Evolutionary conservation across 2,329 filamentous ascomycete species (phyloP).

Genomic region (Periglandula ipomoeae): DNA sequence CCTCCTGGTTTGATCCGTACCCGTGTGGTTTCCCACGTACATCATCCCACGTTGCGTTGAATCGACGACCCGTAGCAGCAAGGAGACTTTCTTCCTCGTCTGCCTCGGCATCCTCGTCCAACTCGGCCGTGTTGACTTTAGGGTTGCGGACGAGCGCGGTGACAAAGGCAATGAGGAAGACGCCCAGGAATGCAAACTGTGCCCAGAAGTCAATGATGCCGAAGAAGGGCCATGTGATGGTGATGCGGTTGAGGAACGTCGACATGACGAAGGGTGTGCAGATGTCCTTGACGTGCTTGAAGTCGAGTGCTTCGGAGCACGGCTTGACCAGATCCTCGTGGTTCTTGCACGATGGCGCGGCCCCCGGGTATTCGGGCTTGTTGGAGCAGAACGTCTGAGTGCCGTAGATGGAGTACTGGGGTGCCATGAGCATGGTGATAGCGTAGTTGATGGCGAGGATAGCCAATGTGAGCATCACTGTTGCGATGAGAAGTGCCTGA

Average conservation of each 20-base stretch:
- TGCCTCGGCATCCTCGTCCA: slow-evolving; percentile 83
- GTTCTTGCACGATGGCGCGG: slow-evolving; percentile 65
- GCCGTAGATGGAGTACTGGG: slow-evolving; percentile 89
- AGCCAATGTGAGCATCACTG: slow-evolving; percentile 82
- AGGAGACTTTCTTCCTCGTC: slow-evolving; percentile 91
- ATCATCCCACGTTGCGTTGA: slow-evolving; percentile 83
- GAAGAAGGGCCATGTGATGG: slow-evolving; percentile 91
- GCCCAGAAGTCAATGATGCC: slow-evolving; percentile 92
- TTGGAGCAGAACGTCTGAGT: slow-evolving; percentile 90
- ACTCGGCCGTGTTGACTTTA: slow-evolving; percentile 61
- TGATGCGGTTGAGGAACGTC: slow-evolving; percentile 86
- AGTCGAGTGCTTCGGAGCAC: slow-evolving; percentile 69
- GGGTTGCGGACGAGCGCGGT: slow-evolving; percentile 75
- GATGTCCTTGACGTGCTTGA: slow-evolving; percentile 63
- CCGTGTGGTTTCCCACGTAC: slow-evolving; percentile 49
- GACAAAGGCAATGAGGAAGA: slow-evolving; percentile 75
- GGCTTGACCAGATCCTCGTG: slow-evolving; percentile 64
- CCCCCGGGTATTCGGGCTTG: slow-evolving; percentile 49
- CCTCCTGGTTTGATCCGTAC: slow-evolving; percentile 11
- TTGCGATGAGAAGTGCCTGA: slow-evolving; percentile 83
- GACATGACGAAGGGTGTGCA: slow-evolving; percentile 90
- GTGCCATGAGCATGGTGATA: slow-evolving; percentile 86
- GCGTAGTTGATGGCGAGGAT: slow-evolving; percentile 89
- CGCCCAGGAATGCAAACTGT: slow-evolving; percentile 79
- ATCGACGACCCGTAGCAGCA: slow-evolving; percentile 70